Evolutionary conservation across 306 rosid species (phyloP).

Genomic region (Prunus campanulata): DNA sequence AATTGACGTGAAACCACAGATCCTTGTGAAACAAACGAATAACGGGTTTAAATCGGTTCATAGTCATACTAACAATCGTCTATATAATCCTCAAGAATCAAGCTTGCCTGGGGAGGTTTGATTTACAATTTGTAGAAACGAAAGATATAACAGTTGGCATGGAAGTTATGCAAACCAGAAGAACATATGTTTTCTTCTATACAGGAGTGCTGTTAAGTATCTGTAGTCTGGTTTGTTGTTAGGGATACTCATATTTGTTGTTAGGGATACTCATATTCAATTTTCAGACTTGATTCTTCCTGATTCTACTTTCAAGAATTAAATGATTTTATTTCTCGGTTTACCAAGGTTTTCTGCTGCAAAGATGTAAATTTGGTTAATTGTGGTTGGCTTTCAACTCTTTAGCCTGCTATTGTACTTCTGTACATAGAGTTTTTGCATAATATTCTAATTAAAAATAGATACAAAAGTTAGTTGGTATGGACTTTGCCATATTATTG

Average conservation of each 20-base stretch:
- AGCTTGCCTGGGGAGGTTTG: background rate
- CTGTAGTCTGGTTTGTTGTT: background rate
- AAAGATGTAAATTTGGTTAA: background rate
- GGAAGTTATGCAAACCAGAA: background rate
- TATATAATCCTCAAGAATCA: background rate
- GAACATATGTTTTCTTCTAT: background rate
- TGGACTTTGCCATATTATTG: background rate
- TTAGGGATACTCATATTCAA: background rate
- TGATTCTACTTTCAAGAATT: background rate
- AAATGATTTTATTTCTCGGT: background rate
- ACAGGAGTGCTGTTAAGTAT: background rate
- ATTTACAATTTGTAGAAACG: background rate
- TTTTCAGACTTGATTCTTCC: background rate
- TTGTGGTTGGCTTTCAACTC: background rate
- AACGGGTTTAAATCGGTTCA: background rate
- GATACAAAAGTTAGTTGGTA: background rate
- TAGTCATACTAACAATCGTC: background rate
- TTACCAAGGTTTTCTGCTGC: background rate
- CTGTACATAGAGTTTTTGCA: background rate
- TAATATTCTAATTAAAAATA: background rate
- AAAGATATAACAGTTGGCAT: background rate
- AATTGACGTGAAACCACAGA: background rate
- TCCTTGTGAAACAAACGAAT: background rate
- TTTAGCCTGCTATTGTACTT: background rate
- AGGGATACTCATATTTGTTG: background rate